Conservation (phyloP, 352 stramenopile genomes). For the Pythium volutum region DNA sequence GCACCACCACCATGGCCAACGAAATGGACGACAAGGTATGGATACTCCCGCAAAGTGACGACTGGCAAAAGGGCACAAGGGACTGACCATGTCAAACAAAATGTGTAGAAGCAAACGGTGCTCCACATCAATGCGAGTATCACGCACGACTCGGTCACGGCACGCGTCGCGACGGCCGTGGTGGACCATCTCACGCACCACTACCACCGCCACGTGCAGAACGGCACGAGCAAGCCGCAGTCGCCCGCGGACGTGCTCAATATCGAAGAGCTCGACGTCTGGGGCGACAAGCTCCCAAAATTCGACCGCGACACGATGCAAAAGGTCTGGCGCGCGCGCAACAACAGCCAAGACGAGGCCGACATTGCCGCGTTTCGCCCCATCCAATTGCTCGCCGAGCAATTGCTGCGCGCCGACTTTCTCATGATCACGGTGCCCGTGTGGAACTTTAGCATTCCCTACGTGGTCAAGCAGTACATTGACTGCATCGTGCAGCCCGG, state of each 20-base stretch:
- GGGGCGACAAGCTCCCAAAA: slow-evolving; percentile 54
- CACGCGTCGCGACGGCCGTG: slow-evolving; percentile 62
- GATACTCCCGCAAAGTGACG: background rate
- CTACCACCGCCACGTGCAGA: slow-evolving; percentile 54
- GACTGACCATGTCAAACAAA: background rate
- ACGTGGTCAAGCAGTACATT: slow-evolving; percentile 84
- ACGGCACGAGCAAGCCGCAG: slow-evolving; percentile 23
- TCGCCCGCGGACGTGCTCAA: slow-evolving; percentile 51
- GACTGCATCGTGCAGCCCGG: slow-evolving; percentile 74
- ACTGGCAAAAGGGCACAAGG: background rate
- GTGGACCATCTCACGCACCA: slow-evolving; percentile 69
- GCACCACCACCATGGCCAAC: slow-evolving; percentile 6
- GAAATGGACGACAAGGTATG: slow-evolving; percentile 16
- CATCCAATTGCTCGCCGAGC: slow-evolving; percentile 57
- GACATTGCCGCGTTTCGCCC: slow-evolving; percentile 59
- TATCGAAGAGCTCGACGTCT: slow-evolving; percentile 70
- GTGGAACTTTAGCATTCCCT: slow-evolving; percentile 78
- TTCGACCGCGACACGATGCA: slow-evolving; percentile 74
- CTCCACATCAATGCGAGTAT: slow-evolving; percentile 80
- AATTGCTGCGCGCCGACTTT: slow-evolving; percentile 70
- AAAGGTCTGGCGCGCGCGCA: slow-evolving; percentile 61
- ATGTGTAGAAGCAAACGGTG: slow-evolving; percentile 61
- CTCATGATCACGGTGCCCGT: slow-evolving; percentile 71
- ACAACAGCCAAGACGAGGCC: slow-evolving; percentile 52
- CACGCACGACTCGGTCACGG: slow-evolving; percentile 66